These are phyloP conservation scores for Reticulascus tulasneorum DNA, from an alignment of 2,329 filamentous ascomycete genomes.

Conservation along the genomic window DNA sequence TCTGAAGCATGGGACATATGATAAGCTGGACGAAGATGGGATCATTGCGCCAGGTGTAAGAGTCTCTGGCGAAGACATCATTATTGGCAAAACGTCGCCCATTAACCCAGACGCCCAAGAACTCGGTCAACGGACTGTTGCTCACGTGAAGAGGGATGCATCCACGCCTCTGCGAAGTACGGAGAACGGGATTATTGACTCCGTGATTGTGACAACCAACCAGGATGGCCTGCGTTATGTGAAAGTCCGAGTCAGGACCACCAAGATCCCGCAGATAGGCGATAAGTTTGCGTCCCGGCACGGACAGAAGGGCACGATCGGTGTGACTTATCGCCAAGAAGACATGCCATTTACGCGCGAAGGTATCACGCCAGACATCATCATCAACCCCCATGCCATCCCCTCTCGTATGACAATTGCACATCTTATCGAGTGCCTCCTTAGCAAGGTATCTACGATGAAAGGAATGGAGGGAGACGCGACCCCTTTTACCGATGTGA, in stretches of 20 bases:
- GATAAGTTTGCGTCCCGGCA: constrained; percentile 99
- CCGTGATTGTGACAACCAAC: constrained; percentile 90
- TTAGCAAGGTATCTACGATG: constrained; percentile 91
- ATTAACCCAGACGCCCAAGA: constrained; percentile 91
- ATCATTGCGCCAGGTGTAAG: constrained; percentile 91
- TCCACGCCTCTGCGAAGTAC: constrained; percentile 93
- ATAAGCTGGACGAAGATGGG: constrained; percentile 96
- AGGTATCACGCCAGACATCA: constrained; percentile 88
- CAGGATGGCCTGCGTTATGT: constrained; percentile 92
- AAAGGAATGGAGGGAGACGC: constrained; percentile 96
- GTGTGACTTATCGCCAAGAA: constrained; percentile 95
- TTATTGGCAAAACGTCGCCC: constrained; percentile 97
- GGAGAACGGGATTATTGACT: constrained; percentile 93
- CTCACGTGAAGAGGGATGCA: constrained; percentile 90
- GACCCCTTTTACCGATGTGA: constrained; percentile 96
- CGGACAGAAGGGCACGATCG: constrained; percentile 98
- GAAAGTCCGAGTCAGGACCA: constrained; percentile 95
- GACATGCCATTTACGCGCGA: constrained; percentile 98
- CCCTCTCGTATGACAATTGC: constrained; percentile 99
- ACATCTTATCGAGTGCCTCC: constrained; percentile 97
- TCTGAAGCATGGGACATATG: constrained; percentile 91
- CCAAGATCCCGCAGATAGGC: constrained; percentile 96
- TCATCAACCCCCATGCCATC: constrained; percentile 99
- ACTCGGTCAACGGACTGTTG: constrained; percentile 82
- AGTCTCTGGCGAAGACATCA: constrained; percentile 96